phyloP scores from a whole-genome alignment of 345 rosid genomes.

The Citrus sp. region DNA sequence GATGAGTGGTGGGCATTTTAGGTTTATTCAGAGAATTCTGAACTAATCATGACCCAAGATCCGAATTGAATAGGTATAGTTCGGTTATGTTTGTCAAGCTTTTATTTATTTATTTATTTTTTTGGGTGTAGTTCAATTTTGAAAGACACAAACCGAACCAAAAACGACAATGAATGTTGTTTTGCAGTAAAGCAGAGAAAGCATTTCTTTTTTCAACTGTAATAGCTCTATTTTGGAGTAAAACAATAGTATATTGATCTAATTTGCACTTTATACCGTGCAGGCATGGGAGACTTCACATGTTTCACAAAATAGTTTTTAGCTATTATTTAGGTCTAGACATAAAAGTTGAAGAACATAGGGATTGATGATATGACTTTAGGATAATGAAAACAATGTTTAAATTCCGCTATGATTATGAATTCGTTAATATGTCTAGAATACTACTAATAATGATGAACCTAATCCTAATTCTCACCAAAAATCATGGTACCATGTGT shows the following conservation, averaged over 20 bases:
- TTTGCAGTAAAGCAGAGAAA: too few species aligned
- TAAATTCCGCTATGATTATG: constrained; percentile 2
- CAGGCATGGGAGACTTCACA: not conserved
- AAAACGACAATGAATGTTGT: too few species aligned
- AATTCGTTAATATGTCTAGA: not conserved
- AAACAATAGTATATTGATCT: not conserved
- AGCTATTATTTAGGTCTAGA: not conserved
- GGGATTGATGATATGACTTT: not conserved
- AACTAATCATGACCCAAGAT: not conserved
- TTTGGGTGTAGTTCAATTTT: too few species aligned
- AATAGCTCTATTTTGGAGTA: too few species aligned
- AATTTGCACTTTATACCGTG: not conserved
- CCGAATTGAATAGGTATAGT: not conserved
- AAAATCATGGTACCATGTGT: constrained; percentile 45
- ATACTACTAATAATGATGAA: constrained; percentile 29
- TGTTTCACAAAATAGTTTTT: not conserved
- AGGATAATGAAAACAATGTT: constrained; percentile 11
- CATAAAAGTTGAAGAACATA: not conserved
- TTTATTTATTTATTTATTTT: too few species aligned
- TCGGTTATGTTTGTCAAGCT: not conserved
- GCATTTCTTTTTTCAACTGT: too few species aligned
- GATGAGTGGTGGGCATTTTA: not conserved
- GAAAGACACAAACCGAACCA: not conserved
- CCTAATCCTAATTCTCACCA: constrained; percentile 42
- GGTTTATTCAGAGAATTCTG: not conserved